These are phyloP conservation scores for Nosema granulosis DNA, from an alignment of 371 early-diverging fungal genomes.

Conservation along the genomic window DNA sequence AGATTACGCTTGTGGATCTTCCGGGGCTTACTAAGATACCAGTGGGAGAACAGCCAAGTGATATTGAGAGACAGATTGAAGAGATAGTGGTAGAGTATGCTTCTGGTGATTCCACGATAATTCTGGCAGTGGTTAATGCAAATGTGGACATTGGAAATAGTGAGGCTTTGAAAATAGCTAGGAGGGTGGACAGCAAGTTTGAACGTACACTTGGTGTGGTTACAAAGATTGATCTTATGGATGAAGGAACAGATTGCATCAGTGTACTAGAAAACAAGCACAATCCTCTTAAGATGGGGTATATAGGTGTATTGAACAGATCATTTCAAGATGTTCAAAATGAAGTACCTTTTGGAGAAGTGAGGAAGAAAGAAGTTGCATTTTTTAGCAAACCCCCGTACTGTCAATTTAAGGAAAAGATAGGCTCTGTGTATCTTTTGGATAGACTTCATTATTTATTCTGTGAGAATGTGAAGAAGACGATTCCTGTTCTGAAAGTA, in stretches of 20 bases:
- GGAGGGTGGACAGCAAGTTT: constrained; percentile 84
- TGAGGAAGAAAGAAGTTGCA: constrained; percentile 27
- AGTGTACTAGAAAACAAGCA: constrained; percentile 74
- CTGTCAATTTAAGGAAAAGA: constrained; percentile 1
- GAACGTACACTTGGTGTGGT: constrained; percentile 90
- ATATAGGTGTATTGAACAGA: constrained; percentile 90
- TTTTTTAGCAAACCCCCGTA: constrained; percentile 47
- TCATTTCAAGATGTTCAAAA: constrained; percentile 70
- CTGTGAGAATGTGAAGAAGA: constrained; percentile 7
- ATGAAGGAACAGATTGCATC: constrained; percentile 72
- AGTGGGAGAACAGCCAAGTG: constrained; percentile 84
- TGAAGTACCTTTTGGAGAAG: constrained; percentile 18
- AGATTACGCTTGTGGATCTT: constrained; percentile 88
- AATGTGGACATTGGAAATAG: constrained; percentile 96
- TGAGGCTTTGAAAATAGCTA: constrained; percentile 86
- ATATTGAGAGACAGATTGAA: constrained; percentile 81
- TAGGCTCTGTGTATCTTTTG: constrained; percentile 31
- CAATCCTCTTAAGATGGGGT: constrained; percentile 85
- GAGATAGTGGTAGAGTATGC: constrained; percentile 86
- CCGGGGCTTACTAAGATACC: constrained; percentile 78
- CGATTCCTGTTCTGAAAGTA: constrained; percentile 27
- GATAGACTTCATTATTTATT: constrained; percentile 31
- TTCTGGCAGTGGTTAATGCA: constrained; percentile 86
- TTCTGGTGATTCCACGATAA: constrained; percentile 81
- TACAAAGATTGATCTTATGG: constrained; percentile 93